Evolutionary conservation across 768 basidiomycete genomes (phyloP), one percentile per base, ranked within the genome.

Genomic region (Dioszegia aurantiaca): DNA sequence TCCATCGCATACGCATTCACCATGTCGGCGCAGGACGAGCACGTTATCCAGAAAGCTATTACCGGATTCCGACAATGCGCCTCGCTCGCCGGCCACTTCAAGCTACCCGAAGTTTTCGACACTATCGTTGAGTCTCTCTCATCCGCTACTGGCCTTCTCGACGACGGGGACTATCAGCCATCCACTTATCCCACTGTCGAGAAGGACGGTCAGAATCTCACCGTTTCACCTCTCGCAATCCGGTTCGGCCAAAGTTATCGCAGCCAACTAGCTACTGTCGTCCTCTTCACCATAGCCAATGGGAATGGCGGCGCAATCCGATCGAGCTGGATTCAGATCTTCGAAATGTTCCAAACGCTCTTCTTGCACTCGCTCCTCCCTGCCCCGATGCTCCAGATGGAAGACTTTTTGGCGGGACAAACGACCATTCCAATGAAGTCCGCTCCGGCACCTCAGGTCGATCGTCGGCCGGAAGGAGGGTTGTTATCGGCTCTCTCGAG

Each of bases 11-110:
- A 89, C 71, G 93, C 95, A 0, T 97, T 99, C 77, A 92, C 89
- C 68, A 91, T 85, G 47, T 71, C 71, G 5, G 91, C 94, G 64
- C 90, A 93, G 54, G 94, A 99, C 70, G 95, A 99, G 77, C 91
- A 93, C 77, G 85, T 94, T 64, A 91, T 95, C 44, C 90, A 99
- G 75, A 85, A 87, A 36, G 87, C 91, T 24, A 93, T 99, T 62
- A 84, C 90, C 53, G 94, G 94, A n/a, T 94, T 98, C 80, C 82
- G 90, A 63, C 91, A 98, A 78, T 95, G 92, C 70, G 94, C 95
- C 1, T 90, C 89, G 0, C 81, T 98, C 10, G 95, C 94, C 0
- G 85, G 88, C 2, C 86, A 85, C 61, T 98, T 95, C 78, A 81
- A 83, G 44, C 82, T 98, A 21, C 91, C 90, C 0, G 91, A 98